Percentiles rank a stretch among this genome's conserved stretches.
Conservation (phyloP, 306 rosid genomes). For the Vigna reflexopilosa region DNA sequence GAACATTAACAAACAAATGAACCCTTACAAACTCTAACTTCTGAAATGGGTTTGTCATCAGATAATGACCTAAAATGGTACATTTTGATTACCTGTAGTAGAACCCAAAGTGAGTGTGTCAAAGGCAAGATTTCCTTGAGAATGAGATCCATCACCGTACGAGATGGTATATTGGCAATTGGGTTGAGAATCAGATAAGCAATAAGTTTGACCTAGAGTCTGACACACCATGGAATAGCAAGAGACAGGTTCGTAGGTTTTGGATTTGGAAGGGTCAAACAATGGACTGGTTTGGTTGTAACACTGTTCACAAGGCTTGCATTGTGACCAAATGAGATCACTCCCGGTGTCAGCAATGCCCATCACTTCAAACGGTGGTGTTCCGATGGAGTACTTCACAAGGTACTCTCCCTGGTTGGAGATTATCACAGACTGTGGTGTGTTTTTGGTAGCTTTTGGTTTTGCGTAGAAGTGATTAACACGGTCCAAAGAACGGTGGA, state of each 20-base stretch:
- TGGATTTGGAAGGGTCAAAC: slow-evolving; percentile 8
- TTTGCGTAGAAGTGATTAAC: background rate
- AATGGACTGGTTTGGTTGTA: slow-evolving; percentile 14
- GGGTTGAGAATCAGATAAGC: background rate
- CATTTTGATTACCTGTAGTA: background rate
- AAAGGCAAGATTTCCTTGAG: slow-evolving; percentile 11
- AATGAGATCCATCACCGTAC: slow-evolving; percentile 9
- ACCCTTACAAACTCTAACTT: too few species aligned
- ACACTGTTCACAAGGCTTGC: background rate
- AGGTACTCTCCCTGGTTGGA: slow-evolving; percentile 5
- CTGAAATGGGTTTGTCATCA: too few species aligned
- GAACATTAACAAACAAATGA: too few species aligned
- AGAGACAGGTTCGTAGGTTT: background rate
- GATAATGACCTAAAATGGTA: background rate
- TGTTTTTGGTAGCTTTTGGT: background rate
- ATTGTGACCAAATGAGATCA: background rate
- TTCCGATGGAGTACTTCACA: slow-evolving; percentile 6
- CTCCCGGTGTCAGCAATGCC: slow-evolving; percentile 17
- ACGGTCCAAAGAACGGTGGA: background rate
- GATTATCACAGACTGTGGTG: background rate
- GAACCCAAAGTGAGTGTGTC: slow-evolving; percentile 17
- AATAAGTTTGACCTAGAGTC: background rate
- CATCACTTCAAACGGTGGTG: background rate
- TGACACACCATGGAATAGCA: background rate
- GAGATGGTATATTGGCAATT: background rate